These are phyloP conservation scores for Sorghum bicolor DNA, from an alignment of 176 grass and related monocot genomes.

Conservation along the genomic window DNA sequence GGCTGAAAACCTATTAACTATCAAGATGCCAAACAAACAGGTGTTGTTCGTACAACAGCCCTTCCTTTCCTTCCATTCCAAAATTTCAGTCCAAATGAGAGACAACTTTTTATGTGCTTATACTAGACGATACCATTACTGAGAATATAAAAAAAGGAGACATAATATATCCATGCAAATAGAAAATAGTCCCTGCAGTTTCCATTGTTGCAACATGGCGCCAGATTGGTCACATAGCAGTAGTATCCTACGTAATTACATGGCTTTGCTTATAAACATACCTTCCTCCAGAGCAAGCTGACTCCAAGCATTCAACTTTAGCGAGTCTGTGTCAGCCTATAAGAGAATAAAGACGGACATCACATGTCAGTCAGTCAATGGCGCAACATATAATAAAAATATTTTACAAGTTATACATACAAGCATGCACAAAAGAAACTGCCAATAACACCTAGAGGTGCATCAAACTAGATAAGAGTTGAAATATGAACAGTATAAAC, in stretches of 20 bases:
- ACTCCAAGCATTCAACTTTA: conserved; percentile 93
- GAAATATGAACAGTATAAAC: background rate
- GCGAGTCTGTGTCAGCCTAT: conserved; percentile 74
- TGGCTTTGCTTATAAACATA: conserved; percentile 15
- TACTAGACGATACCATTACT: background rate
- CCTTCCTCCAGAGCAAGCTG: conserved; percentile 97
- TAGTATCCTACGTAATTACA: conserved; percentile 9
- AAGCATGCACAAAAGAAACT: background rate
- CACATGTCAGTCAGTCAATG: conserved; percentile 1
- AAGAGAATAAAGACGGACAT: conserved; percentile 6
- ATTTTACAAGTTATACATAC: background rate
- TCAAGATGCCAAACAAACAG: background rate
- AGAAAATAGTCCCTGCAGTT: background rate
- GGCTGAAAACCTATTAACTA: background rate
- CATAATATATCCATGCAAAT: background rate
- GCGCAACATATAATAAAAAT: background rate
- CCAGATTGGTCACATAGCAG: background rate
- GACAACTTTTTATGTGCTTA: background rate
- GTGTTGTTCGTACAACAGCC: background rate
- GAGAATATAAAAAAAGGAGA: conserved; percentile 3
- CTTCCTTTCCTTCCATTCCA: background rate
- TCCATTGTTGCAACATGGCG: background rate
- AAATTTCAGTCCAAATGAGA: background rate
- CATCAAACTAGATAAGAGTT: background rate
- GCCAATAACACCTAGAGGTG: background rate